Evolutionary conservation across 1,284 basidiomycete species (phyloP), one percentile per base, ranked within the genome.

Genomic region (Cutaneotrichosporon sp.): DNA sequence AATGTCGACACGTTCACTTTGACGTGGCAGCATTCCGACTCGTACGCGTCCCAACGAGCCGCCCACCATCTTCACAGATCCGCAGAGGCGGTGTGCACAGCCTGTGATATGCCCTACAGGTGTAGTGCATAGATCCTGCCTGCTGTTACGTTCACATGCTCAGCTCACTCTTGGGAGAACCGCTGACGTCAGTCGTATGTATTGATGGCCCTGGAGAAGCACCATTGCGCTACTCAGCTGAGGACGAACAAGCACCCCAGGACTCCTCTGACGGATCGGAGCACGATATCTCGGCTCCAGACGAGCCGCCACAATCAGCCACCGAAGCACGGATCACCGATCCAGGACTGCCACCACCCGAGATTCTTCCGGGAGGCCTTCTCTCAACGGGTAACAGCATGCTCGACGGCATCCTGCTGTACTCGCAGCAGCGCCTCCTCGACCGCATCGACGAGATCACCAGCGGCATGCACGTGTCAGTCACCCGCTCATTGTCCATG

Each of bases 401-500:
- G 22, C 71, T 82, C 64, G 80, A 81, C 62, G 76, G 76, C 56
- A 79, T 81, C 32, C 70, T 82, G 5, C 68, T 69, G 30, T 77
- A 80, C 63, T 77, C 76, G 4, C 75, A 80, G 56, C 67, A 72
- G n/a, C 68, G 79, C 18, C 77, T 81, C 75, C 63, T 80, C 32
- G 78, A 78, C 34, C 72, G 75, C 14, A 77, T 82, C 30, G 71
- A 72, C 9, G 70, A 66, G 16, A 42, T 58, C 46, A 34, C 30
- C 14, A 34, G 14, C 30, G 14, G 30, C 18, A 7, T 53, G 13
- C 14, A 34, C 26, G n/a, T 31, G 18, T 34, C 51, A 30, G 11
- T 34, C 51, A 9, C 31, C 14, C 30, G 26, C 30, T 30, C 50
- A 13, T 30, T 11, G 50, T 13, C 26, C 13, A 14, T 5, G 26